Conservation (phyloP, 371 early-diverging fungal species). For the Apophysomyces elegans region DNA sequence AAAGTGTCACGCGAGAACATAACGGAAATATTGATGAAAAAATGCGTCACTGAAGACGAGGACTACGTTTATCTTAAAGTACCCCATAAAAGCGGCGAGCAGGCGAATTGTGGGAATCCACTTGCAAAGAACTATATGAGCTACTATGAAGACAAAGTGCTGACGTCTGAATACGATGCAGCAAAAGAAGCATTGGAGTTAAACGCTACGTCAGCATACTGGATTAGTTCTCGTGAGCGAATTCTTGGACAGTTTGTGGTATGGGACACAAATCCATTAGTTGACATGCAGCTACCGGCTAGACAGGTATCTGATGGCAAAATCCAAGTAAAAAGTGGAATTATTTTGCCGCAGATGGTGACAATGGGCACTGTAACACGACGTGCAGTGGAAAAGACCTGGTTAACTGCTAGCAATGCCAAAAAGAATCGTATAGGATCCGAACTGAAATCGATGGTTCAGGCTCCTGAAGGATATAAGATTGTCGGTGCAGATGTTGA, state of each 20-base stretch:
- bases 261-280: slow-evolving; percentile 57
- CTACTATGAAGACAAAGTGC: slow-evolving; percentile 78
- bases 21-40: slow-evolving; percentile 15
- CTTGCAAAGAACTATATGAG: slow-evolving; percentile 80
- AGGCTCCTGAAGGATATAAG: slow-evolving; percentile 81
- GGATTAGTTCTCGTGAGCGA: slow-evolving; percentile 89
- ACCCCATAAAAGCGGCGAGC: slow-evolving; percentile 90
- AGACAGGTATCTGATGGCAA: slow-evolving; percentile 24
- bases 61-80: slow-evolving; percentile 69
- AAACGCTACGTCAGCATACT: slow-evolving; percentile 88
- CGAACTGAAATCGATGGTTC: slow-evolving; percentile 90
- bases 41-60: slow-evolving; percentile 35
- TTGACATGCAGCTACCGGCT: slow-evolving; percentile 52
- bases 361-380: slow-evolving; percentile 98
- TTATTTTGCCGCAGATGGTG: slow-evolving; percentile 92
- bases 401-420: slow-evolving; percentile 97
- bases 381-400: slow-evolving; percentile 91
- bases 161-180: slow-evolving; percentile 70
- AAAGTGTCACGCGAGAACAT: slow-evolving; percentile 45
- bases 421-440: slow-evolving; percentile 91
- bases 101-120: slow-evolving; percentile 85
- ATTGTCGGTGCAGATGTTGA: slow-evolving; percentile 98
- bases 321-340: slow-evolving; percentile 55
- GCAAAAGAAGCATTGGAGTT: slow-evolving; percentile 84
- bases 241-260: slow-evolving; percentile 87